These are phyloP conservation scores for Plasmodium relictum DNA, from an alignment of 169 alveolate species.

Conservation along the genomic window DNA sequence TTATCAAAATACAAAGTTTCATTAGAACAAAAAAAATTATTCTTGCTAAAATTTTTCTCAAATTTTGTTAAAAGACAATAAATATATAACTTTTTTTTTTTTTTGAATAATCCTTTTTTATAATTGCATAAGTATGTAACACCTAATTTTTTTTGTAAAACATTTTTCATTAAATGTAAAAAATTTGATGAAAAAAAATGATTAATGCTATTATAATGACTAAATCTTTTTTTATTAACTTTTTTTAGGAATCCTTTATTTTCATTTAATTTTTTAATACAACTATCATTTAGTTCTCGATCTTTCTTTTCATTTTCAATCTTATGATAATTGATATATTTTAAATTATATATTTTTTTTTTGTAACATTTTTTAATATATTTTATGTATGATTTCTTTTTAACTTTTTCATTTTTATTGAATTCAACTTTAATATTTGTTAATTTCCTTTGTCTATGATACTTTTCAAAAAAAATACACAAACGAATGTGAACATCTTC, in stretches of 20 bases:
- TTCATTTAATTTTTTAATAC: too few relatives aligned
- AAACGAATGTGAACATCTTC: slow-evolving; percentile 30
- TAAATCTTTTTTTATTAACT: too few relatives aligned
- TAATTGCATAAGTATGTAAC: background rate
- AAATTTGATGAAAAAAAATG: too few relatives aligned
- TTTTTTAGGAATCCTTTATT: too few relatives aligned
- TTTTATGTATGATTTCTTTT: background rate
- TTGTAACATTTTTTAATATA: too few relatives aligned
- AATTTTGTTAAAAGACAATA: background rate
- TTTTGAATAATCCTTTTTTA: background rate
- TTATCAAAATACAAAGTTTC: background rate
- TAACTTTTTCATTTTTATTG: slow-evolving; percentile 1
- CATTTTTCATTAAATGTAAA: too few relatives aligned
- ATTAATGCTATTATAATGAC: too few relatives aligned
- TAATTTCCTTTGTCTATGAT: background rate
- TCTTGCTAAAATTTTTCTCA: background rate
- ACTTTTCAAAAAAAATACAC: slow-evolving; percentile 23
- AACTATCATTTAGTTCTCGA: too few relatives aligned
- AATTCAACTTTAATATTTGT: background rate
- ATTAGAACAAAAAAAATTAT: background rate
- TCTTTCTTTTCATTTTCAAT: too few relatives aligned
- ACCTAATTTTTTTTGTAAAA: too few relatives aligned
- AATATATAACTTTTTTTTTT: background rate
- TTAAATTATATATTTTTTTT: too few relatives aligned
- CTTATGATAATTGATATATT: too few relatives aligned